A percentile compares a stretch with the other conserved stretches of the same genome.
Conservation (phyloP, 805 yeast species). For the Hanseniaspora taiwanica region DNA sequence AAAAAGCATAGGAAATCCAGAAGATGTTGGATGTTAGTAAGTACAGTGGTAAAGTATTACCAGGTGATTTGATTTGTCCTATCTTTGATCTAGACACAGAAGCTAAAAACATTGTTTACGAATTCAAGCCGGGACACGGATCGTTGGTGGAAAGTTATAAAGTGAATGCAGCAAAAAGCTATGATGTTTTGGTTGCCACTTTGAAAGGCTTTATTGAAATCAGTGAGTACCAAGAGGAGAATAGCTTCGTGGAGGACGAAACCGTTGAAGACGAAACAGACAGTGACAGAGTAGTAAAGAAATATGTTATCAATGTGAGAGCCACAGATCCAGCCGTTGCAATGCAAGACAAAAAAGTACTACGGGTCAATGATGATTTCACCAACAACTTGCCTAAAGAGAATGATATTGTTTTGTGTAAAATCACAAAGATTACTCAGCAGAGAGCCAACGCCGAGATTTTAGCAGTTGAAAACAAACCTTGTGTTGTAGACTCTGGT, state of each 20-base stretch:
- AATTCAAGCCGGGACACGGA: slow-evolving; percentile 54
- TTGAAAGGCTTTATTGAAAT: slow-evolving; percentile 43
- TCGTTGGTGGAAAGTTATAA: slow-evolving; percentile 36
- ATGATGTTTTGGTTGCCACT: slow-evolving; percentile 41
- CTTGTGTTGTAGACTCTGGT: slow-evolving; percentile 47
- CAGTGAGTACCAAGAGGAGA: too few species aligned
- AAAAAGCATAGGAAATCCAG: neutral
- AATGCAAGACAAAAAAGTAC: too few species aligned
- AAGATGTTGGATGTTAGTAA: slow-evolving; percentile 1
- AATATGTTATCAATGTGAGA: slow-evolving; percentile 18
- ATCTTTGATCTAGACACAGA: slow-evolving; percentile 26
- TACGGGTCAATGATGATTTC: slow-evolving; percentile 17
- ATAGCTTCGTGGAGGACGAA: too few species aligned
- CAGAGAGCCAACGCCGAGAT: slow-evolving; percentile 75
- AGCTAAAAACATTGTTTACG: slow-evolving; percentile 24
- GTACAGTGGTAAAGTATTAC: slow-evolving; percentile 42
- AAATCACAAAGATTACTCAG: slow-evolving; percentile 51
- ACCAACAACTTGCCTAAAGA: slow-evolving; percentile 60
- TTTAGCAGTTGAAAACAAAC: slow-evolving; percentile 48
- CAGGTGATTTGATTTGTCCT: slow-evolving; percentile 73
- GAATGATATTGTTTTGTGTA: slow-evolving; percentile 68
- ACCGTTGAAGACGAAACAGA: slow-evolving; percentile 6
- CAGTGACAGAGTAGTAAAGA: slow-evolving; percentile 11
- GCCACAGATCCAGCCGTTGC: slow-evolving; percentile 10
- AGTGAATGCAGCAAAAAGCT: slow-evolving; percentile 18